Conservation (phyloP, 495 filamentous ascomycete species). For the Endocarpon pusillum region DNA sequence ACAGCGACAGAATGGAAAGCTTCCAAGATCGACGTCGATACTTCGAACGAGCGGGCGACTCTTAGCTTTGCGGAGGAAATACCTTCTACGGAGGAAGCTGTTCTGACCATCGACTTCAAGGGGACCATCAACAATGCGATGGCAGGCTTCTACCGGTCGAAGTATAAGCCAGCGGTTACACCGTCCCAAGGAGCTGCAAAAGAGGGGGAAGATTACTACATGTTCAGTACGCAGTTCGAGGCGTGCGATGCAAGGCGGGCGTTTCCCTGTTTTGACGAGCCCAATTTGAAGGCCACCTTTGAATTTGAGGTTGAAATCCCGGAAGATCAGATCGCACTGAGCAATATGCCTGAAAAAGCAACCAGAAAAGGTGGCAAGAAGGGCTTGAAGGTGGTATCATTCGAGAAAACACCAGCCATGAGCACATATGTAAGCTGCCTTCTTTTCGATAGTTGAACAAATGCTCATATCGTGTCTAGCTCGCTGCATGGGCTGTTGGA, state of each 20-base stretch:
- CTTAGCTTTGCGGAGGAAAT: constrained; percentile 55
- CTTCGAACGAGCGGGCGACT: constrained; percentile 20
- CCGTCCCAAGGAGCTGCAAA: constrained; percentile 54
- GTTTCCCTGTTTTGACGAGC: constrained; percentile 97
- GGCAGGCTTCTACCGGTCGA: constrained; percentile 90
- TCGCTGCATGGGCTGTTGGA: constrained; percentile 88
- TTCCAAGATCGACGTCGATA: constrained; percentile 26
- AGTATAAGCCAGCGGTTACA: constrained; percentile 66
- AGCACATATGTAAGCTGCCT: constrained; percentile 57
- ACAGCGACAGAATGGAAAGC: too few species aligned
- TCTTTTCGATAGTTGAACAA: constrained; percentile 3
- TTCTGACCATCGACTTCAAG: constrained; percentile 58
- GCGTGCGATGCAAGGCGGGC: constrained; percentile 85
- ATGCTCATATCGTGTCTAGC: constrained; percentile 25
- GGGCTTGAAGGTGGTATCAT: constrained; percentile 61
- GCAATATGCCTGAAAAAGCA: constrained; percentile 80
- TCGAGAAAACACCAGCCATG: constrained; percentile 82
- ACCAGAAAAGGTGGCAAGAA: constrained; percentile 37
- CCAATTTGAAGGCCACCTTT: constrained; percentile 88
- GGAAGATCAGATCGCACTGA: constrained; percentile 67
- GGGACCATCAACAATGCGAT: constrained; percentile 87
- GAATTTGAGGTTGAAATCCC: constrained; percentile 86
- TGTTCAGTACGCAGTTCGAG: constrained; percentile 96
- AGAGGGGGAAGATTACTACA: constrained; percentile 68
- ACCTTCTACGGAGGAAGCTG: constrained; percentile 37